These are phyloP conservation scores for Floccularia luteovirens DNA, from an alignment of 768 basidiomycete genomes.

Conservation along the genomic window DNA sequence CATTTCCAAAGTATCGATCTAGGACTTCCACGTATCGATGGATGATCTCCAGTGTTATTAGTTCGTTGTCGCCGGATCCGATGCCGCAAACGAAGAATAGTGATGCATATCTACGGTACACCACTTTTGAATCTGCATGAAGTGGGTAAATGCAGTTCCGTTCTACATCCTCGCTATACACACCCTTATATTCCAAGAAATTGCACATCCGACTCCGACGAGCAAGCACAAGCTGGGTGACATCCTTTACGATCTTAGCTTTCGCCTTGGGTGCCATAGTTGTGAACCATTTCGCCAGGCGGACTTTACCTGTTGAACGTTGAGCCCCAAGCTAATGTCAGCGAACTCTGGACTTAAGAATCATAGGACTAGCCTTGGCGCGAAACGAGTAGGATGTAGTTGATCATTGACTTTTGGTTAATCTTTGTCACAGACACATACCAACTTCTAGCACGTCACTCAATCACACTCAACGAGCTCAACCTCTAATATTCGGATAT, in stretches of 20 bases:
- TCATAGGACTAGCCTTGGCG: constrained; percentile 66
- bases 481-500: no score
- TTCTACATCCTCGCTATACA: constrained; percentile 12
- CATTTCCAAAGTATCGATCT: constrained; percentile 91
- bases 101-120: constrained; percentile 94
- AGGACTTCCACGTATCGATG: constrained; percentile 94
- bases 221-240: constrained; percentile 94
- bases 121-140: constrained; percentile 70
- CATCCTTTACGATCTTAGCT: constrained; percentile 97
- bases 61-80: constrained; percentile 81
- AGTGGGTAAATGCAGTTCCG: constrained; percentile 4
- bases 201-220: constrained; percentile 98
- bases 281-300: constrained; percentile 97
- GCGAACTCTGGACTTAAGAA: constrained; percentile 2
- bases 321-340: not conserved
- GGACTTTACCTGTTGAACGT: constrained; percentile 74
- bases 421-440: no score
- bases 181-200: constrained; percentile 98
- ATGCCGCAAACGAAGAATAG: constrained; percentile 95
- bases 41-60: constrained; percentile 89
- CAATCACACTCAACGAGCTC: no score
- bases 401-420: constrained; percentile 57
- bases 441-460: no score
- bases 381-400: constrained; percentile 96
- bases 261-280: constrained; percentile 89